Base-by-base conservation (phyloP, 176 grass and related monocot species). In the Musa schizocarpa region DNA sequence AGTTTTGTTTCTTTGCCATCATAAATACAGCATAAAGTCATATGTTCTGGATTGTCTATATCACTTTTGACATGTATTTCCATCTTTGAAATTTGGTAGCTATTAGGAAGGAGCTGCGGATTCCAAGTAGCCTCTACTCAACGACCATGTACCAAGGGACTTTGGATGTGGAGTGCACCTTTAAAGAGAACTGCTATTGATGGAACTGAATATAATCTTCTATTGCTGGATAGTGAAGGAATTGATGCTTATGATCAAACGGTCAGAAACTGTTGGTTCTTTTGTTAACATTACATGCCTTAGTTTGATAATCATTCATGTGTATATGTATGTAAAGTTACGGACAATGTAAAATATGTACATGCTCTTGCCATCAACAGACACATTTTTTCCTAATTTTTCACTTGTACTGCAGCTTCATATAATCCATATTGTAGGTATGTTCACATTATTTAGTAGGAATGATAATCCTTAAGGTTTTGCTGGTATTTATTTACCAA, bases 131-230 rank as follows among this genome's bases (percentile, higher is more conserved):
- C 87, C 74, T 85, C 87, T 69, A 93, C 90, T 78, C 90, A 93
- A 80, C 74, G 76, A 71, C 90, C 90, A 65, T 93, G 90, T 77
- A 93, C 90, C 9, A 93, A 93, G 79, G 91, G 91, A 64, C 85
- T 93, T 87, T 93, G 85, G 91, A 93, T 93, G 85, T 93, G 87
- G 87, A 93, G 87, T 83, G 80, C 85, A 19, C 91, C 91, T 61
- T 79, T 93, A 81, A 89, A 85, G 73, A 76, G 77, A 86, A 90
- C 74, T 19, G 82, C 87, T 66, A 87, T 89, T 81, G 87, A 93
- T 61, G 91, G 91, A 72, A 93, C 85, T 76, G 87, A 93, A 68
- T 93, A 93, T 55, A 87, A 78, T 78, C 85, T 89, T 83, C 52
- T 93, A 71, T 72, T 90, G 63, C 86, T 93, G 65, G 91, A 93